phyloP scores from a whole-genome alignment of 2,329 filamentous ascomycete species.

The Ceratocystis colombiana region DNA sequence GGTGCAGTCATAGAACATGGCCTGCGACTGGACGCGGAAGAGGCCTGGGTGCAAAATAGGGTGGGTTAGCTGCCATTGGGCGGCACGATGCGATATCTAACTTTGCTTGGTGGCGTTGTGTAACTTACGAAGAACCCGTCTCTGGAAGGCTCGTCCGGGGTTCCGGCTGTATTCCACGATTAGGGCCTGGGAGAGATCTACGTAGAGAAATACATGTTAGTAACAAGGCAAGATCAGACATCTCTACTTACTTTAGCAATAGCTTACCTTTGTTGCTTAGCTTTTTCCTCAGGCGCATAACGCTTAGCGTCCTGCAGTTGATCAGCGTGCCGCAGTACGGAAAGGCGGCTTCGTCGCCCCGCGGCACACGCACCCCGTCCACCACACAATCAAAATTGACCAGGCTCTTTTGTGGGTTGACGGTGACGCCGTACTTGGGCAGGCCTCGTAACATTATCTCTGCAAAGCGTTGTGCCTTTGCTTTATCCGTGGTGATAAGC shows the following conservation, averaged over 20 bases:
- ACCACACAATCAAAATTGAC: constrained; percentile 67
- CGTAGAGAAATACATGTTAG: neutral
- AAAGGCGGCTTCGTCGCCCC: constrained; percentile 45
- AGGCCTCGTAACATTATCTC: constrained; percentile 69
- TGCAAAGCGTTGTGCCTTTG: constrained; percentile 62
- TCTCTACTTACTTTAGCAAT: neutral
- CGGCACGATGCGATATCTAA: too few species aligned
- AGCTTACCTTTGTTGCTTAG: constrained; percentile 42
- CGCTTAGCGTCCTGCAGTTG: constrained; percentile 61
- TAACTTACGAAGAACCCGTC: constrained; percentile 59
- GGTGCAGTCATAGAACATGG: constrained; percentile 70
- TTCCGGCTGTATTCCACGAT: constrained; percentile 65
- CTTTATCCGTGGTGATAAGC: constrained; percentile 62
- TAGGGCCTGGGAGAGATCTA: constrained; percentile 53
- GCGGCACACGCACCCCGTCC: constrained; percentile 42
- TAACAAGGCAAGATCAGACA: neutral
- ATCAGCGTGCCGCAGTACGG: constrained; percentile 83
- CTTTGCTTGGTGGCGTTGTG: too few species aligned
- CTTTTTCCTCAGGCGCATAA: constrained; percentile 57
- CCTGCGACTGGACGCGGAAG: constrained; percentile 76
- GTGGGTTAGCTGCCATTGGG: neutral
- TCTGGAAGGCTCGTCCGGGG: constrained; percentile 68
- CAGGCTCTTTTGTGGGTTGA: constrained; percentile 69
- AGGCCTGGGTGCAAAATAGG: constrained; percentile 37
- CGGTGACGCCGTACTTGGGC: constrained; percentile 66